Conservation (phyloP, 192 early-diverging fungal species). For the Podochytrium sp. region DNA sequence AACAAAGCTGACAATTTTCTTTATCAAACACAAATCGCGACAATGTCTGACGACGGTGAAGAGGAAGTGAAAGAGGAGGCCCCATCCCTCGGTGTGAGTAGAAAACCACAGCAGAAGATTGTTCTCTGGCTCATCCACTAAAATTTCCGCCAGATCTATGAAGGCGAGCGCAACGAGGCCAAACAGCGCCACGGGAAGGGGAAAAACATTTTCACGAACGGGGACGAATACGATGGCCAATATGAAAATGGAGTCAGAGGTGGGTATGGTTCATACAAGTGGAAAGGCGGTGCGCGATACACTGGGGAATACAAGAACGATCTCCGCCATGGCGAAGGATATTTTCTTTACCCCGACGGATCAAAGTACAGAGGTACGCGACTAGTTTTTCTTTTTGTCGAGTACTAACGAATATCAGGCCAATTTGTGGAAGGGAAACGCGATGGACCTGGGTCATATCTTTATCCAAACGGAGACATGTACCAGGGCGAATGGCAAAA, state of each 20-base stretch:
- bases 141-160: constrained; percentile 48
- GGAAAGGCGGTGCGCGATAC: constrained; percentile 57
- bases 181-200: constrained; percentile 61
- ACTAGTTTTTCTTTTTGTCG: background rate
- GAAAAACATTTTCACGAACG: constrained; percentile 61
- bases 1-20: constrained; percentile 1
- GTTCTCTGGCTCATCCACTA: background rate
- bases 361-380: constrained; percentile 53
- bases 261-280: constrained; percentile 57
- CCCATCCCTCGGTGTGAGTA: constrained; percentile 52
- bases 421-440: constrained; percentile 53
- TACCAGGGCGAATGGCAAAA: constrained; percentile 57
- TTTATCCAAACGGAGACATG: constrained; percentile 59
- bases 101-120: background rate
- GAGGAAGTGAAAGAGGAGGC: constrained; percentile 49
- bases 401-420: constrained; percentile 38
- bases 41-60: constrained; percentile 57
- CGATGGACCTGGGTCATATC: constrained; percentile 54
- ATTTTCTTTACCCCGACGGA: constrained; percentile 62
- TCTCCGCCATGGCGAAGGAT: constrained; percentile 51
- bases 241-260: constrained; percentile 49
- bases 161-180: constrained; percentile 56
- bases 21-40: background rate
- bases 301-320: constrained; percentile 55
- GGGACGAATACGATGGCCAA: constrained; percentile 56